These are phyloP conservation scores for Neurospora tetrasperma DNA, from an alignment of 495 filamentous ascomycete species.

Conservation along the genomic window DNA sequence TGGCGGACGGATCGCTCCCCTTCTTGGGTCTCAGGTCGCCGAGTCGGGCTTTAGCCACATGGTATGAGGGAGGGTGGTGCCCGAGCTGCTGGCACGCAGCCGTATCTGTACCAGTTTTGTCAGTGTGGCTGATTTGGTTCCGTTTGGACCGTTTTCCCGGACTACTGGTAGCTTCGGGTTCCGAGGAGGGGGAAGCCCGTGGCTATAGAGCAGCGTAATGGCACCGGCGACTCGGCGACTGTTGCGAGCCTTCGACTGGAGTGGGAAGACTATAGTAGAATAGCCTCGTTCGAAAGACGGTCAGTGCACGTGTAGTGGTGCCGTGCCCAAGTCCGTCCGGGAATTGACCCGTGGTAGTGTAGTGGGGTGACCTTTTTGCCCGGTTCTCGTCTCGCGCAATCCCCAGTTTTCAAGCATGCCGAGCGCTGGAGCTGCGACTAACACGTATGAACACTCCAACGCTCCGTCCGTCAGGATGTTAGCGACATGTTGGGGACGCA, in stretches of 20 bases:
- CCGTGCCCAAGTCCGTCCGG: not conserved
- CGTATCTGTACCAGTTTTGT: not conserved
- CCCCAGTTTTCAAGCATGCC: not conserved
- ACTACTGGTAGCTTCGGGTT: not conserved
- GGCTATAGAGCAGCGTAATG: not conserved
- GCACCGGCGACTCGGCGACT: not conserved
- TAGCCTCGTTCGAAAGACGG: not conserved
- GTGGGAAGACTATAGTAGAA: not conserved
- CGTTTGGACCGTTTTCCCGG: not conserved
- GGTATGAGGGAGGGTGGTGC: constrained; percentile 18
- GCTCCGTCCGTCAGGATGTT: not conserved
- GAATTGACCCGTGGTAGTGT: not conserved
- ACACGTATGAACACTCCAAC: not conserved
- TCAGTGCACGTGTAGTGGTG: not conserved
- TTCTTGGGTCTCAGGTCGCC: constrained; percentile 25
- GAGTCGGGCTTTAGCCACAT: constrained; percentile 31
- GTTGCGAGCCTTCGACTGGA: not conserved
- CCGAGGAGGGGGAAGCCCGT: not conserved
- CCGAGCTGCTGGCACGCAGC: constrained; percentile 17
- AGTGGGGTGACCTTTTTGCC: not conserved
- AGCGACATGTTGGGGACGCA: not conserved
- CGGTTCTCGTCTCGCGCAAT: not conserved
- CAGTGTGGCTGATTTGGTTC: not conserved
- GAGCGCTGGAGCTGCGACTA: not conserved
- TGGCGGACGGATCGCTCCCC: constrained; percentile 19